Evolutionary conservation across 2,329 filamentous ascomycete genomes (phyloP), one percentile per base, ranked within the genome.

Genomic region (Pyrenophora tritici-repentis): DNA sequence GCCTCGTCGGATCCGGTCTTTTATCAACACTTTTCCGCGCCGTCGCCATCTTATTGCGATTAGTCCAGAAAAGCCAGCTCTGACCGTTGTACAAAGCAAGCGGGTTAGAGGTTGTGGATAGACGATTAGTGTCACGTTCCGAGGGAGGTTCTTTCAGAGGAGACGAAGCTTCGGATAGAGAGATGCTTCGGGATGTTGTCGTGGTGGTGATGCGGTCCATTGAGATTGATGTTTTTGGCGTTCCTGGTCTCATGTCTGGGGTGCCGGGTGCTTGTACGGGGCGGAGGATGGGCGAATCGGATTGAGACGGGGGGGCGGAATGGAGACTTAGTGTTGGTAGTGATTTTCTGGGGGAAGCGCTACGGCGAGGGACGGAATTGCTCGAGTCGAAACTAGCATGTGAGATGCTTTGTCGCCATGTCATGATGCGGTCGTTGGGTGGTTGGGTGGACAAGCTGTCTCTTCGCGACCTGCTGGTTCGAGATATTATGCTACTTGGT

Each of bases 381-480:
- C 58, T 69, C 32, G 49, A 74, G 24, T 82, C 79, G n/a, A 79
- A 71, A 53, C 75, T 80, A 29, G 75, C 79, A 53, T 79, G 80
- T 4, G 79, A 76, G 48, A 89, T 81, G 10, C 82, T 82, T 59
- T 95, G 90, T 3, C 92, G 85, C 93, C 93, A 99, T 42, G 85
- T 89, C 58, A 95, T 81, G 59, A 97, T 97, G 13, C 90, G 84
- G 57, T 97, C 93, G 1, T 87, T 80, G 0, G 80, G 77, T 2
- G 82, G 82, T 43, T 76, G 76, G 1, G 77, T 79, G 0, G 71
- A 69, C 6, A 76, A 65, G 16, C 73, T 81, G 63, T 72, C 81
- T 68, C 66, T 77, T 65, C 69, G 78, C 47, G 72, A 79, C 56
- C 75, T 70, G 32, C 71, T 75, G 42, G 81, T 85, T n/a, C 78